Evolutionary conservation across 768 basidiomycete genomes (phyloP), one percentile per base, ranked within the genome.

Genomic region (Serendipita indica): DNA sequence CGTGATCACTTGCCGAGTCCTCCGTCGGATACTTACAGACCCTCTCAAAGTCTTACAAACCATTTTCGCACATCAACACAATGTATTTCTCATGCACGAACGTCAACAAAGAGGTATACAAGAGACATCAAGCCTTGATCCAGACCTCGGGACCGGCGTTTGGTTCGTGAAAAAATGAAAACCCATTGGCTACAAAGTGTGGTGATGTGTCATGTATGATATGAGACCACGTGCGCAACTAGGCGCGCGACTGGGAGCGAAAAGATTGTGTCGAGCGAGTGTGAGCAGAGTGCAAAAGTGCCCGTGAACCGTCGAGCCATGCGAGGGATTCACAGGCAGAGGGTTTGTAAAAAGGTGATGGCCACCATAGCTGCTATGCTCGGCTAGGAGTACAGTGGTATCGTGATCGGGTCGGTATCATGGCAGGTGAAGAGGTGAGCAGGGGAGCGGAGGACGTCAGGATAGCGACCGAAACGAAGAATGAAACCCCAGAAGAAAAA

Each of bases 101-200:
- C 41, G 41, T 43, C 18, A 43, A n/a, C n/a, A n/a, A 43, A 43
- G 41, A 43, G 41, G 41, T 43, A 43, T 43, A 43, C 41, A 43
- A 43, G 5, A 43, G 41, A 43, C 41, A 43, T 43, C 41, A 43
- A 43, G 41, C 27, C 41, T 43, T 18, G 41, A 43, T 6, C 41
- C 41, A 43, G 41, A n/a, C 41, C 41, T 25, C n/a, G 5, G 41
- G 41, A 43, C 41, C 41, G 27, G 41, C 27, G 41, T 43, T 43
- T 18, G 41, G 41, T 25, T n/a, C n/a, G n/a, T n/a, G n/a, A n/a
- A n/a, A n/a, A n/a, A n/a, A n/a, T n/a, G n/a, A n/a, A n/a, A n/a
- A n/a, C n/a, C n/a, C n/a, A n/a, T n/a, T n/a, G n/a, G n/a, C n/a
- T n/a, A n/a, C n/a, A n/a, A n/a, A n/a, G n/a, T n/a, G n/a, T n/a